Evolutionary conservation across 495 filamentous ascomycete species (phyloP), one percentile per base, ranked within the genome.

Genomic region (Sphaerosporella brunnea): DNA sequence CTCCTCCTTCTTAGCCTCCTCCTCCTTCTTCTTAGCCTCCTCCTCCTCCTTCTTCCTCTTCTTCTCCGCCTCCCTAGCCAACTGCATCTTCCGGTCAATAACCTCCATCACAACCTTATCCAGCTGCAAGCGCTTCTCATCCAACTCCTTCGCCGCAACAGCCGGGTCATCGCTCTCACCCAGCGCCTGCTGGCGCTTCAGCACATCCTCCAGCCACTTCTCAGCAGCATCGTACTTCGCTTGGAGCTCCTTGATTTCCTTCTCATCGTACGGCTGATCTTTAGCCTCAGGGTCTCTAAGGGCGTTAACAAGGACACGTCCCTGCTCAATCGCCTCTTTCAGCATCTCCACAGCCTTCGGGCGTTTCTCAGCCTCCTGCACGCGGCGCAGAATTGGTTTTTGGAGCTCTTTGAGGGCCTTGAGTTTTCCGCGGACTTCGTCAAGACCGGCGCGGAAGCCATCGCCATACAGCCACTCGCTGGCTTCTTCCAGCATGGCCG

Each of bases 401-500:
- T 67, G 65, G 34, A 70, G 66, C 7, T 63, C 51, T 51, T 78
- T 70, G 45, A 93, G 58, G 18, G 77, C 72, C 59, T 80, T 78
- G 34, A 92, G 71, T 48, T 75, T 78, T 21, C 70, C 69, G 60
- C 76, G 79, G 61, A 94, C 72, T 18, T 75, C 77, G 2, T 78
- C 71, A 19, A 74, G 75, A 32, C 73, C 66, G 0, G 90, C 85
- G 44, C 82, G 73, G 4, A 73, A 75, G 36, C 88, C 85, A 44
- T 87, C 84, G 28, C 71, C 80, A 60, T 93, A 93, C 25, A 97
- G 73, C 88, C 90, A 96, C 28, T 93, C 84, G 49, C 79, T 79
- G 9, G 78, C 73, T 15, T 73, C 74, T 25, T 70, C 71, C 34
- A 77, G 67, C 55, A 75, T 75, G 47, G 74, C 65, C 53, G 78